Conservation (phyloP, 1,284 basidiomycete genomes). For the Phenoliferia sp. region DNA sequence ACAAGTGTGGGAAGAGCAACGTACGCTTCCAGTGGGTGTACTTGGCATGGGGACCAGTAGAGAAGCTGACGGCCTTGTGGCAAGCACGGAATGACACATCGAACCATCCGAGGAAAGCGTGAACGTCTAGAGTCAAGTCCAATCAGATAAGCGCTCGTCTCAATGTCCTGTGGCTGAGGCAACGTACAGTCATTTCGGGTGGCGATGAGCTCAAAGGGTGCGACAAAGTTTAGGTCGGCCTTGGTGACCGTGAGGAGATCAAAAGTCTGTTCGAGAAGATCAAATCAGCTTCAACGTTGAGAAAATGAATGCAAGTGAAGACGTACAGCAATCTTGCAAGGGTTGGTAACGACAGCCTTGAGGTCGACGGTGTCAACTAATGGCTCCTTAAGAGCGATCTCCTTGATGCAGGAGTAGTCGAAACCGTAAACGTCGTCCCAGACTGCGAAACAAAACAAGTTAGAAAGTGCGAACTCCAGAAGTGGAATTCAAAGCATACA, state of each 20-base stretch:
- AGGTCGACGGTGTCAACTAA: constrained; percentile 96
- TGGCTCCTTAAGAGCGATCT: constrained; percentile 93
- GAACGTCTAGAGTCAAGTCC: constrained; percentile 63
- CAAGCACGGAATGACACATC: constrained; percentile 94
- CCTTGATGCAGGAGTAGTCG: constrained; percentile 99
- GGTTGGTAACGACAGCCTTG: constrained; percentile 84
- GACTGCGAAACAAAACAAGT: constrained; percentile 52
- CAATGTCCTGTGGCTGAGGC: not conserved
- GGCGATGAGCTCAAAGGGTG: constrained; percentile 72
- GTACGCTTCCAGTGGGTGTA: constrained; percentile 77
- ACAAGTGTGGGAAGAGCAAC: not conserved
- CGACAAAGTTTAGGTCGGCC: constrained; percentile 84
- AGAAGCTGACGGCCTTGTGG: constrained; percentile 93
- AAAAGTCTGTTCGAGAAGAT: constrained; percentile 59
- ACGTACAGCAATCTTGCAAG: constrained; percentile 73
- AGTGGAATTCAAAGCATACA: constrained; percentile 55
- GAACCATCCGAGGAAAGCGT: constrained; percentile 99
- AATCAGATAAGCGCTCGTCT: not conserved
- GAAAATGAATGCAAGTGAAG: not conserved
- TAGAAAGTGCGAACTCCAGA: not conserved
- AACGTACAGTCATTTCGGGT: constrained; percentile 87
- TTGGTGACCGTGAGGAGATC: constrained; percentile 89
- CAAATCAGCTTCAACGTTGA: not conserved
- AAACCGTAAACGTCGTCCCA: constrained; percentile 99
- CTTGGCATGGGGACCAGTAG: constrained; percentile 90